phyloP scores from a whole-genome alignment of 352 stramenopile species.

The Phytophthora meadii region DNA sequence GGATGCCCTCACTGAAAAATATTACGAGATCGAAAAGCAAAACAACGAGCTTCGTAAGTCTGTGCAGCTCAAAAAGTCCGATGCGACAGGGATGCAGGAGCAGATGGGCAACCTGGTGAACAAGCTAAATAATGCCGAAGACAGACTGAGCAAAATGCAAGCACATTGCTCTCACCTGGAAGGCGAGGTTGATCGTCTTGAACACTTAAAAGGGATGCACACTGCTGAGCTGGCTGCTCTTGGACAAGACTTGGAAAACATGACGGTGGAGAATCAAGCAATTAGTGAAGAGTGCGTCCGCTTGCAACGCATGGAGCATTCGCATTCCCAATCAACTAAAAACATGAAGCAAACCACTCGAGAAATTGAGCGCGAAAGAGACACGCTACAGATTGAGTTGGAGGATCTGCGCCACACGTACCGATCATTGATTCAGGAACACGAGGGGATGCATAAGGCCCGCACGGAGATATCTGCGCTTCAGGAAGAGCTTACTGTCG shows the following conservation, averaged over 20 bases:
- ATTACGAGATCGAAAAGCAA: slow-evolving; percentile 64
- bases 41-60: slow-evolving; percentile 50
- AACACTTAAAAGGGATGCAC: slow-evolving; percentile 72
- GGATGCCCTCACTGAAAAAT: slow-evolving; percentile 76
- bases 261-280: slow-evolving; percentile 88
- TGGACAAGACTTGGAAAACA: slow-evolving; percentile 85
- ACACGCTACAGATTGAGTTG: slow-evolving; percentile 76
- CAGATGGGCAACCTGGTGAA: slow-evolving; percentile 63
- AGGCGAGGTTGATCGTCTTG: slow-evolving; percentile 57
- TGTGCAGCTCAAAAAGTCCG: slow-evolving; percentile 38
- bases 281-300: slow-evolving; percentile 83
- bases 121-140: slow-evolving; percentile 65
- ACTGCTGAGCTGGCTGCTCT: slow-evolving; percentile 71
- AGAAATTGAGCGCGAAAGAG: slow-evolving; percentile 69
- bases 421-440: slow-evolving; percentile 71
- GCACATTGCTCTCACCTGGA: slow-evolving; percentile 52
- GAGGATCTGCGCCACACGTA: slow-evolving; percentile 83
- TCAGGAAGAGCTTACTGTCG: slow-evolving; percentile 61
- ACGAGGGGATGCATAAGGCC: slow-evolving; percentile 72
- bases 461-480: slow-evolving; percentile 58
- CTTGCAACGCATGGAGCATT: slow-evolving; percentile 62
- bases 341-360: slow-evolving; percentile 65
- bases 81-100: slow-evolving; percentile 58
- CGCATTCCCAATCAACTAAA: slow-evolving; percentile 55
- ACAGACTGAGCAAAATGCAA: slow-evolving; percentile 51